Conservation (phyloP, 208 protist species). For the Leptomonas pyrrhocoris region DNA sequence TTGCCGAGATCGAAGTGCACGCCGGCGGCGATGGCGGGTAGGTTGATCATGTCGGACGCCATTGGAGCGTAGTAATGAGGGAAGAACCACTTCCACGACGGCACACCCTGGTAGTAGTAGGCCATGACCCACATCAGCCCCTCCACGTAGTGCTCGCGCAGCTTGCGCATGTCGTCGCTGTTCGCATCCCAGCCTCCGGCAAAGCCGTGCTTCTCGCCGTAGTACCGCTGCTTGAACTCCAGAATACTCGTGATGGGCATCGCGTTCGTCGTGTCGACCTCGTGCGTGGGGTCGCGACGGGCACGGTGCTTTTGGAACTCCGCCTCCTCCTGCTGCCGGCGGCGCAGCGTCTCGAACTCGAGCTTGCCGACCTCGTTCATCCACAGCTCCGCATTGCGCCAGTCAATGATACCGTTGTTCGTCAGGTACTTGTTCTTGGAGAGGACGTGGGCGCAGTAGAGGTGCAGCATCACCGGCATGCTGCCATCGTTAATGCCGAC, state of each 20-base stretch:
- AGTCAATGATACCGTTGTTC: conserved; percentile 74
- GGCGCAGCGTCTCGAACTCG: conserved; percentile 77
- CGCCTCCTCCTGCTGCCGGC: conserved; percentile 73
- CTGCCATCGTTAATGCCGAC: conserved; percentile 96
- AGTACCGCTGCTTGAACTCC: conserved; percentile 89
- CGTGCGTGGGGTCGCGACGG: conserved; percentile 63
- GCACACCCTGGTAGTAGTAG: conserved; percentile 90
- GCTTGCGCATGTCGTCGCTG: conserved; percentile 63
- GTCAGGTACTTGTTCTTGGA: conserved; percentile 78
- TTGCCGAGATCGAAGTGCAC: conserved; percentile 73
- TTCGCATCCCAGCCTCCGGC: conserved; percentile 70
- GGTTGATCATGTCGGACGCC: conserved; percentile 88
- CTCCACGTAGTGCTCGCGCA: conserved; percentile 86
- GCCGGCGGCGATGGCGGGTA: conserved; percentile 55
- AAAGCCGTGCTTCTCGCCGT: conserved; percentile 87
- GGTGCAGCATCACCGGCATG: conserved; percentile 82
- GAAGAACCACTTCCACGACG: conserved; percentile 93
- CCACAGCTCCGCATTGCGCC: conserved; percentile 70
- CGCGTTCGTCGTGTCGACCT: conserved; percentile 41
- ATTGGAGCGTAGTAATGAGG: conserved; percentile 94
- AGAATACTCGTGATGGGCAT: conserved; percentile 55
- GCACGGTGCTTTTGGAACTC: conserved; percentile 75
- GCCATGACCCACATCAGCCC: conserved; percentile 88
- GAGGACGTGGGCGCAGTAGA: conserved; percentile 85
- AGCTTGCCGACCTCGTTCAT: conserved; percentile 70